Base-by-base conservation (phyloP, 768 basidiomycete species). In the Kwoniella bestiolae region DNA sequence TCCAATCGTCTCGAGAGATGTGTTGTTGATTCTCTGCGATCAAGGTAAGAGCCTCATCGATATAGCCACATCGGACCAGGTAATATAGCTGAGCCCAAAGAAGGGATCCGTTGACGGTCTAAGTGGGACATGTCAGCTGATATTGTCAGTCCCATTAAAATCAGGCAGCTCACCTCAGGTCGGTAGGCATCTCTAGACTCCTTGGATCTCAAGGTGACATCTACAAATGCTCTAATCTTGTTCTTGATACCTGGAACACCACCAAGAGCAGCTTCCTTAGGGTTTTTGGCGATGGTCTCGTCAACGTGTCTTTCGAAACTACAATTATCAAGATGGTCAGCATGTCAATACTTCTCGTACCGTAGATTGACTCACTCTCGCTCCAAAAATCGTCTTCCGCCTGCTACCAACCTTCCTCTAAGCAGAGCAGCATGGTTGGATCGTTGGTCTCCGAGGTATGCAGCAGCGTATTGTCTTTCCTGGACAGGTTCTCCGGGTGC, bases 31-130 rank as follows among this genome's bases (percentile, higher is more conserved):
- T 87, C 28, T 86, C 85, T 14, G 87, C 66, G 0, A 91, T 89
- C 66, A 94, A 89, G 5, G 86, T 85, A 28, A 95, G 83, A 0
- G 94, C 93, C 66, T 97, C 94, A 41, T 86, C 84, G 5, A 84
- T 78, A 78, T 94, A 89, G 0, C 95, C 95, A 1, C 90, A 90
- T 26, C 95, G 88, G 9, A 99, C 84, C 16, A 99, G 86, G 82
- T 90, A 94, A 82, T 91, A 97, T n/a, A 94, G 78, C 63, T 91
- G 89, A 9, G 94, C 95, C 93, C 94, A 99, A 12, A 98, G 71
- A 1, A 94, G 92, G 73, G 90, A 89, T 9, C 91, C 90, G 61
- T 90, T 88, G 25, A 95, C 87, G 64, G 93, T 83, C 91, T 94
- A 66, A 45, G 7, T 7, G 29, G 3, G 11, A 5, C 11, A 18